Evolutionary conservation across 495 filamentous ascomycete species (phyloP).

Genomic region (Monascus purpureus): DNA sequence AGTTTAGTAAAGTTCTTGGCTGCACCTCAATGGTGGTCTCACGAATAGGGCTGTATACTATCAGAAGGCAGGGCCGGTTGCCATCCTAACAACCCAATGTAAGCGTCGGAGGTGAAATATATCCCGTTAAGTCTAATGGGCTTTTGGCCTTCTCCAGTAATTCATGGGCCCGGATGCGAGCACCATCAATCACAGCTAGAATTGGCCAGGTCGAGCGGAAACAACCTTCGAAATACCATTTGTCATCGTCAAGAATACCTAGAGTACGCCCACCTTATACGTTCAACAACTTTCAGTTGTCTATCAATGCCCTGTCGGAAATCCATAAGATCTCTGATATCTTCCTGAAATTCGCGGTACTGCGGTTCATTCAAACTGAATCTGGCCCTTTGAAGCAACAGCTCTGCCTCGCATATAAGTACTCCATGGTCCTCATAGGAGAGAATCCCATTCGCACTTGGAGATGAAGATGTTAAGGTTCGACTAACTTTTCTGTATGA

Average conservation of each 20-base stretch:
- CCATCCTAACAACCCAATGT: too few relatives aligned
- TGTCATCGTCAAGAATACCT: conserved; percentile 41
- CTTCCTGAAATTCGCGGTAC: conserved; percentile 69
- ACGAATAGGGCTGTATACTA: too few relatives aligned
- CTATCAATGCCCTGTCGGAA: conserved; percentile 53
- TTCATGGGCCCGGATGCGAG: too few relatives aligned
- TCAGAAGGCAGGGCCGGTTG: too few relatives aligned
- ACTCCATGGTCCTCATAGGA: conserved; percentile 84
- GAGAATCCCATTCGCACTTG: conserved; percentile 49
- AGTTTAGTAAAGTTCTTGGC: too few relatives aligned
- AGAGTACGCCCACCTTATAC: conserved; percentile 79
- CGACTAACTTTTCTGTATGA: conserved; percentile 58
- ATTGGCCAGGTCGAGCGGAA: too few relatives aligned
- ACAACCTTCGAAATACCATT: too few relatives aligned
- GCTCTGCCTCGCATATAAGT: conserved; percentile 75
- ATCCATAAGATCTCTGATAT: conserved; percentile 70
- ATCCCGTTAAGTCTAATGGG: too few relatives aligned
- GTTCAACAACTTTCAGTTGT: conserved; percentile 61
- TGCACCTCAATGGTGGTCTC: too few relatives aligned
- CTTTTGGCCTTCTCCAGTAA: too few relatives aligned
- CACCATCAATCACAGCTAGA: too few relatives aligned
- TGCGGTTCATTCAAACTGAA: conserved; percentile 52
- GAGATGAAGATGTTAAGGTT: conserved; percentile 53
- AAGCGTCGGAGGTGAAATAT: too few relatives aligned
- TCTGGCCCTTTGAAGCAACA: conserved; percentile 52